Conservation (phyloP, 2,329 filamentous ascomycete genomes). For the Alternaria postmessia region DNA sequence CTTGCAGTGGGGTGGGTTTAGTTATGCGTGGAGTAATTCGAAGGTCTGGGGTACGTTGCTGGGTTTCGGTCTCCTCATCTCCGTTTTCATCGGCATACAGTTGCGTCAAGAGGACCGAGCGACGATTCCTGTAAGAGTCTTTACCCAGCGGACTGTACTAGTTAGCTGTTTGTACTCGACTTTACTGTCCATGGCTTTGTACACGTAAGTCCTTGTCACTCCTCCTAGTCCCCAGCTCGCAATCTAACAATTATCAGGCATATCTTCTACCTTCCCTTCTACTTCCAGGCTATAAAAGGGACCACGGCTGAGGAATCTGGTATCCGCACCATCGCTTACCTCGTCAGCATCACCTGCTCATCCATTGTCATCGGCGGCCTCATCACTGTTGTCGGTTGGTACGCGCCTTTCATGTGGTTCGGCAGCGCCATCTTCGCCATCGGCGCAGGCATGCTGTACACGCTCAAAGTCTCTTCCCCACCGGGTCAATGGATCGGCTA, state of each 20-base stretch:
- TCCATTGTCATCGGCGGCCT: constrained; percentile 39
- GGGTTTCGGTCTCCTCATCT: constrained; percentile 56
- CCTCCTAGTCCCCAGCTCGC: too few relatives aligned
- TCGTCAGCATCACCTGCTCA: constrained; percentile 38
- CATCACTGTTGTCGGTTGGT: constrained; percentile 41
- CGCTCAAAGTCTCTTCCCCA: constrained; percentile 36
- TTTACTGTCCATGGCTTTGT: too few relatives aligned
- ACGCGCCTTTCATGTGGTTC: constrained; percentile 51
- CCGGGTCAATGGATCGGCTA: constrained; percentile 51
- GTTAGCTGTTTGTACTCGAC: constrained; percentile 8
- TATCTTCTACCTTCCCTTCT: constrained; percentile 52
- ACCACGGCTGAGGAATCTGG: constrained; percentile 50
- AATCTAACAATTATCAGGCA: constrained; percentile 28
- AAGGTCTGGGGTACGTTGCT: constrained; percentile 61
- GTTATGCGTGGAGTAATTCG: constrained; percentile 58
- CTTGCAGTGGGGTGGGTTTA: constrained; percentile 52
- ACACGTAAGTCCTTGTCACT: accelerated
- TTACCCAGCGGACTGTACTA: constrained; percentile 49
- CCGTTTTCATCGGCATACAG: constrained; percentile 53
- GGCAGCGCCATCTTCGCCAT: constrained; percentile 47
- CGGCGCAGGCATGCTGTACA: constrained; percentile 51
- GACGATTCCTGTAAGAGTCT: constrained; percentile 35
- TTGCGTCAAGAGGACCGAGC: constrained; percentile 40
- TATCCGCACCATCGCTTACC: constrained; percentile 46
- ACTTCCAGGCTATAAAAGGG: constrained; percentile 56